Conservation (phyloP, 2,329 filamentous ascomycete genomes). For the Neopestalotiopsis rosae region DNA sequence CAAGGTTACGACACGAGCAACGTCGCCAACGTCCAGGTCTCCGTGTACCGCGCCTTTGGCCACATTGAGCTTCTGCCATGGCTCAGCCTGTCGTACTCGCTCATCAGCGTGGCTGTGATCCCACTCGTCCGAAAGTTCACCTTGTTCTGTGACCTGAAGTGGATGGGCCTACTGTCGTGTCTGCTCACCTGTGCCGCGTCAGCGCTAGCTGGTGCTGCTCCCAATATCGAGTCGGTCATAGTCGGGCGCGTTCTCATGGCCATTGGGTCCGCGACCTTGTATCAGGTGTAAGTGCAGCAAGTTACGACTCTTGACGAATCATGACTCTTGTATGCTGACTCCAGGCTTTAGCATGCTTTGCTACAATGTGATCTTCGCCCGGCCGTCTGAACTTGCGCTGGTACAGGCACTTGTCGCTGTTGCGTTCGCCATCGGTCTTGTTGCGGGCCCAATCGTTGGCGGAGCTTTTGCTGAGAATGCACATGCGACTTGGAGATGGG, state of each 20-base stretch:
- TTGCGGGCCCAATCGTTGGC: constrained; percentile 34
- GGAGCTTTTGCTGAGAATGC: constrained; percentile 40
- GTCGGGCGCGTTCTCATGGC: constrained; percentile 39
- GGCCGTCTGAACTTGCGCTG: constrained; percentile 25
- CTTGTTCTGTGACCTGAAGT: constrained; percentile 38
- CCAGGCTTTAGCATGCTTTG: constrained; percentile 22
- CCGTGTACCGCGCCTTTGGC: constrained; percentile 58
- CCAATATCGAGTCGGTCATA: constrained; percentile 35
- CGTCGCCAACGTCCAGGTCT: constrained; percentile 60
- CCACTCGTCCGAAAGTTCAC: constrained; percentile 40
- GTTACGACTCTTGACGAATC: neutral
- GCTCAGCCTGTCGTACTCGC: constrained; percentile 43
- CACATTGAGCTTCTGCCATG: constrained; percentile 44
- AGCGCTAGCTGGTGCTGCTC: constrained; percentile 35
- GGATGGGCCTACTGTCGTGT: constrained; percentile 31
- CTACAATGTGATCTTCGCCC: constrained; percentile 29
- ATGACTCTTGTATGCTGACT: neutral
- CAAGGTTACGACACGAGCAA: constrained; percentile 49
- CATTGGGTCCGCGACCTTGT: constrained; percentile 35
- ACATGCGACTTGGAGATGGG: constrained; percentile 47
- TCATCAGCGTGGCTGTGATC: constrained; percentile 39
- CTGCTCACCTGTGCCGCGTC: constrained; percentile 35
- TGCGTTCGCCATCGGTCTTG: constrained; percentile 33
- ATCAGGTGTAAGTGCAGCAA: constrained; percentile 34
- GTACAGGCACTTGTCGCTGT: constrained; percentile 27